Conservation (phyloP, 306 rosid genomes). For the Rubus parviflorus region DNA sequence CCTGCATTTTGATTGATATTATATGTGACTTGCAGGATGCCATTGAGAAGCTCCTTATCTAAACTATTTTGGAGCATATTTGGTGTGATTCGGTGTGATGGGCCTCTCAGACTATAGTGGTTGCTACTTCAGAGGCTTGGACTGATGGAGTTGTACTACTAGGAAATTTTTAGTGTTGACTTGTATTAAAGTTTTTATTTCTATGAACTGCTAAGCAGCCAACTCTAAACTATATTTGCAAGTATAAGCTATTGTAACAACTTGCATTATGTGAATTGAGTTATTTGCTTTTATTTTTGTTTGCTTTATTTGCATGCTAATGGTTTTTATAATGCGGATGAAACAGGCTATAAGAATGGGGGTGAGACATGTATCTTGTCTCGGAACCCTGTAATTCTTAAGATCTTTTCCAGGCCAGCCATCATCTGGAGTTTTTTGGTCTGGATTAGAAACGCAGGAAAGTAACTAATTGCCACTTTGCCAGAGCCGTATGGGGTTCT, state of each 20-base stretch:
- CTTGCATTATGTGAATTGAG: constrained; percentile 13
- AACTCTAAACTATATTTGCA: constrained; percentile 26
- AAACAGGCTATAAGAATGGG: too few species aligned
- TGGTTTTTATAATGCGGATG: not conserved
- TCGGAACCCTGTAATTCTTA: too few species aligned
- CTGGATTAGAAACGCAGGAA: too few species aligned
- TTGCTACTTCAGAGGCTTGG: constrained; percentile 75
- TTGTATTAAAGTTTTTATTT: constrained; percentile 25
- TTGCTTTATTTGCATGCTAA: not conserved
- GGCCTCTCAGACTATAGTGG: constrained; percentile 64
- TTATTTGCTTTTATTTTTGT: not conserved
- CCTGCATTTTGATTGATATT: constrained; percentile 17
- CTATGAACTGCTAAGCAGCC: constrained; percentile 14
- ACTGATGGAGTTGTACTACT: constrained; percentile 56
- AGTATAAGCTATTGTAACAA: constrained; percentile 14
- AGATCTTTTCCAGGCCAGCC: not conserved
- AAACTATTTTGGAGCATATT: constrained; percentile 30
- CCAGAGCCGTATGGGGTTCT: too few species aligned
- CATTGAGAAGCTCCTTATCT: constrained; percentile 88
- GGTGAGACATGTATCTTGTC: not conserved
- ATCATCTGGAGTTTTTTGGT: too few species aligned
- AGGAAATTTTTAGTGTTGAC: constrained; percentile 33
- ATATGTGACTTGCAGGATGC: constrained; percentile 62
- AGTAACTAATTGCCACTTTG: too few species aligned
- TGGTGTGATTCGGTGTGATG: constrained; percentile 78